Conservation (phyloP, 148 eudicot genomes). For the Nepenthes gracilis region DNA sequence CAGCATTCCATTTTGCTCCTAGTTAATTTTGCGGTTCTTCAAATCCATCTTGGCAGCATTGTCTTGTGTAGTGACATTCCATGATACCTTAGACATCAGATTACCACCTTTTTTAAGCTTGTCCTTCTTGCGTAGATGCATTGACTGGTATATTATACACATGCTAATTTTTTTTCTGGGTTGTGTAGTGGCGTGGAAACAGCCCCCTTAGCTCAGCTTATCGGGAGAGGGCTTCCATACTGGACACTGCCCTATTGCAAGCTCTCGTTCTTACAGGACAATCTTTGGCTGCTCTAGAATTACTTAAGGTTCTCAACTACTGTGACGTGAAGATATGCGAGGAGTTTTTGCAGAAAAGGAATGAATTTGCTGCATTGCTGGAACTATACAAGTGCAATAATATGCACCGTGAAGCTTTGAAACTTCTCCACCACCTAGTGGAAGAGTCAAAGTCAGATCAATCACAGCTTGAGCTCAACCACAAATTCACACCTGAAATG, state of each 20-base stretch:
- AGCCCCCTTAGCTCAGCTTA: constrained; percentile 66
- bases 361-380: constrained; percentile 49
- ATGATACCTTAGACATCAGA: no score
- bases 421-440: constrained; percentile 66
- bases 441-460: constrained; percentile 78
- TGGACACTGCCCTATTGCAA: constrained; percentile 93
- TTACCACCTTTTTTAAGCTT: no score
- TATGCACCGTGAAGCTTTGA: constrained; percentile 89
- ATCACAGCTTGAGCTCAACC: constrained; percentile 46
- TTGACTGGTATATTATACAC: neutral
- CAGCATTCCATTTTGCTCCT: no score
- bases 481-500: constrained; percentile 87
- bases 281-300: constrained; percentile 62
- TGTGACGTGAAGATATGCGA: constrained; percentile 90
- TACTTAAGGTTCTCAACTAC: constrained; percentile 82
- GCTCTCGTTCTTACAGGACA: constrained; percentile 87
- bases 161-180: neutral
- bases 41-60: no score
- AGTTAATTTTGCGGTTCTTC: no score
- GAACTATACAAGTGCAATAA: constrained; percentile 77
- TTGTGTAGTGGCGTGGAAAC: constrained; percentile 57
- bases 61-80: no score
- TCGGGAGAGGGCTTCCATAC: constrained; percentile 81
- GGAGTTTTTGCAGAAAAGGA: constrained; percentile 71
- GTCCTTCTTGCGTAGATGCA: no score